A percentile compares a stretch with the other conserved stretches of the same genome.
phyloP scores from a whole-genome alignment of 257 asterid genomes.

The Agastache rugosa region DNA sequence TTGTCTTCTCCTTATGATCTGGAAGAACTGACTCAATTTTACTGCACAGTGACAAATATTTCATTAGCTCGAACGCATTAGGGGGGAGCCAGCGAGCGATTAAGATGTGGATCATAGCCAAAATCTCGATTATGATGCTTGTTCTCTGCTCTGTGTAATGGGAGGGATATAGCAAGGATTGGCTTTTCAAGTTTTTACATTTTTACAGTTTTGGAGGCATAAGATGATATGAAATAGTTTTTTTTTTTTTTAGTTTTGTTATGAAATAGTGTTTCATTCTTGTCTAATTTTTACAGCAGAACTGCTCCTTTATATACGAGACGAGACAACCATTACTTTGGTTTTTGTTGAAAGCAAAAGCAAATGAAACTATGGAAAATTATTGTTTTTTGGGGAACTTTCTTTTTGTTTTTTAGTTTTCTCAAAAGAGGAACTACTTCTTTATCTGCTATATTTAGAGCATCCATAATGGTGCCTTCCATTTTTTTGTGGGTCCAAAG shows the following conservation, averaged over 20 bases:
- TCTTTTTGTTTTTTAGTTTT: background rate
- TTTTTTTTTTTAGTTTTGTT: too few relatives aligned
- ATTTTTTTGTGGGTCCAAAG: too few relatives aligned
- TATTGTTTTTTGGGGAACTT: background rate
- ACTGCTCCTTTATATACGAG: too few relatives aligned
- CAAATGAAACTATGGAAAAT: too few relatives aligned
- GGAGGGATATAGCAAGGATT: constrained; percentile 2
- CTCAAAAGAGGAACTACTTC: background rate
- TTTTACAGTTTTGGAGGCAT: constrained; percentile 10
- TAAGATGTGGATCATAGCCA: constrained; percentile 28
- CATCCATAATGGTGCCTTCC: too few relatives aligned
- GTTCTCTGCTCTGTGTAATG: constrained; percentile 3
- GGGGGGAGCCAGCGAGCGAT: background rate
- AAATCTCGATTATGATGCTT: constrained; percentile 15
- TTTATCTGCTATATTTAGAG: too few relatives aligned
- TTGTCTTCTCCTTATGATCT: constrained; percentile 8
- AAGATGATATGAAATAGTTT: background rate
- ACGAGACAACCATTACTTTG: background rate
- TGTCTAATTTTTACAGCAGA: background rate
- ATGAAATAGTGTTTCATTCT: constrained; percentile 19
- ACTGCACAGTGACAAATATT: background rate
- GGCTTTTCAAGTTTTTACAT: background rate
- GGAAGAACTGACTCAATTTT: constrained; percentile 25
- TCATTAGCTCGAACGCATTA: background rate
- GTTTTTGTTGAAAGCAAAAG: background rate